Conservation (phyloP, 2,329 filamentous ascomycete genomes). For the Aplosporella prunicola region DNA sequence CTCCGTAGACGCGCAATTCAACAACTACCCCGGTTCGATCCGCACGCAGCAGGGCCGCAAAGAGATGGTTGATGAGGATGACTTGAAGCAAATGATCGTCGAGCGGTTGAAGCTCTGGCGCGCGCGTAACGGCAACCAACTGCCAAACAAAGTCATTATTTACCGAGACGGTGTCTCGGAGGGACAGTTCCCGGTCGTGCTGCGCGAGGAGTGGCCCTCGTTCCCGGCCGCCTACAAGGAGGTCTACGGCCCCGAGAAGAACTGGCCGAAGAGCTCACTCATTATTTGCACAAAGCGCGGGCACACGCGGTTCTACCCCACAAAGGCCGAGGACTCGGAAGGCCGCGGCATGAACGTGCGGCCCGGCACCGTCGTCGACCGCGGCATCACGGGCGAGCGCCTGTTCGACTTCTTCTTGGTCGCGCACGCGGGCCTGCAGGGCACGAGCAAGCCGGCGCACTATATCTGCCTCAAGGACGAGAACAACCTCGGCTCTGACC, state of each 20-base stretch:
- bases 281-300: conserved; percentile 80
- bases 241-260: conserved; percentile 41
- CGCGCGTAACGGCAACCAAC: conserved; percentile 39
- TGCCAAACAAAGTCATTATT: conserved; percentile 69
- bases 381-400: conserved; percentile 57
- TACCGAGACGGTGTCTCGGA: conserved; percentile 87
- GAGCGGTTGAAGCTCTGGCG: conserved; percentile 57
- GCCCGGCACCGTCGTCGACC: conserved; percentile 74
- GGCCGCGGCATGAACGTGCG: conserved; percentile 52
- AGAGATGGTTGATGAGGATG: conserved; percentile 54
- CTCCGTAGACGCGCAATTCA: conserved; percentile 57
- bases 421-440: conserved; percentile 68
- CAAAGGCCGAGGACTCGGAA: conserved; percentile 25
- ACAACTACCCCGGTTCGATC: conserved; percentile 65
- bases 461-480: conserved; percentile 55
- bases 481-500: conserved; percentile 46
- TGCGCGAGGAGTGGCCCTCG: conserved; percentile 55
- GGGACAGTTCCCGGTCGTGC: conserved; percentile 62
- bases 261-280: conserved; percentile 37
- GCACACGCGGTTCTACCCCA: conserved; percentile 76
- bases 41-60: conserved; percentile 53
- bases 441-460: conserved; percentile 72
- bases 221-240: conserved; percentile 54
- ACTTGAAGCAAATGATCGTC: conserved; percentile 51
- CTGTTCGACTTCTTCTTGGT: conserved; percentile 77